Base-by-base conservation (phyloP, 2,329 filamentous ascomycete genomes). In the Alternaria sp. region DNA sequence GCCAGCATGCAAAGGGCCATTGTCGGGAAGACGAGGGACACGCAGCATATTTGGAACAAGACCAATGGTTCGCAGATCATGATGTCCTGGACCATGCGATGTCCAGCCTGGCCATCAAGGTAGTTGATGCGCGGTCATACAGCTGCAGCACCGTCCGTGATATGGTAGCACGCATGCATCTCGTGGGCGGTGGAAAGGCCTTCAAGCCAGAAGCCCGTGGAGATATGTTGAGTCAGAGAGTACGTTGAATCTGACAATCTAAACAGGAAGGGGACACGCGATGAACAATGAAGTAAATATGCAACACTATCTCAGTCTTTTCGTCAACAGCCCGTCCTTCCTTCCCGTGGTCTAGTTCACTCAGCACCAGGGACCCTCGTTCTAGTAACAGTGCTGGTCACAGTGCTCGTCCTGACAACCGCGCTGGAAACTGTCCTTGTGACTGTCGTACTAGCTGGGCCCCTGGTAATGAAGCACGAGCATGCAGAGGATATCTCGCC, bases 201-300 rank as follows among this genome's bases (percentile, higher is more conserved):
- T 72, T 49, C 69, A 73, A 60, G 80, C 58, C 64, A 69, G 44
- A 53, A 73, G 51, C 72, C 74, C 67, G 81, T 80, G 67, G 70
- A 76, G 23, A 72, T 4, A 26, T 25, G 21, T n/a, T 9, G 21
- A 46, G 68, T 60, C 77, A 72, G 65, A 75, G 66, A 63, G 74
- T 67, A 0, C 65, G 70, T 33, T 68, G 62, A 43, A n/a, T 2
- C 25, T 21, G 7, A 47, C 45, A 47, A 26, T 23, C 2, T 15
- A 9, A 47, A 9, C 23, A 21, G 45, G 23, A 3, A 25, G 23
- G 14, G 9, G 9, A 26, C 45, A 18, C n/a, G 45, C 23, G 15
- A 26, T 26, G 20, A 41, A 37, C 10, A 53, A 23, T 18, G 5
- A n/a, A 53, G 28, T 53, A 20, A n/a, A 53, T 15, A 37, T 53